Evolutionary conservation across 2,329 filamentous ascomycete genomes (phyloP).

Genomic region (Colletotrichum sublineola): DNA sequence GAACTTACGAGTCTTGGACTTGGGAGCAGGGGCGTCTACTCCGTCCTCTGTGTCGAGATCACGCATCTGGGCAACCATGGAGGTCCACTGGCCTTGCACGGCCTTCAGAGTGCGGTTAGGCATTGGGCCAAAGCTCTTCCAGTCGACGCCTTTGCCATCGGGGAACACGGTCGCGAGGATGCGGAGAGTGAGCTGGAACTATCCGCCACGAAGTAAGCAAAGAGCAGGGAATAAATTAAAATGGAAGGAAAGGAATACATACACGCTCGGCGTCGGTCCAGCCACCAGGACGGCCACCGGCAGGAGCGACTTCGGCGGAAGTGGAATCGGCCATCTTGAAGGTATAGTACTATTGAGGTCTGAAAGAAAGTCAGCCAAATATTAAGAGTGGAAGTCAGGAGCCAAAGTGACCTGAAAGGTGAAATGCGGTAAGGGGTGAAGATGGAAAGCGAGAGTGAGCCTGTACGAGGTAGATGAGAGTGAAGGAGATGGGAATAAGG

Average conservation of each 20-base stretch:
- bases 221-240: neutral
- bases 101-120: conserved; percentile 55
- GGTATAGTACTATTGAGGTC: neutral
- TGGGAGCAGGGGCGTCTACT: conserved; percentile 22
- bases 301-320: conserved; percentile 43
- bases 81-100: conserved; percentile 54
- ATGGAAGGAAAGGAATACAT: conserved; percentile 11
- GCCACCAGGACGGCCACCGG: conserved; percentile 28
- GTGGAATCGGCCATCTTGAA: conserved; percentile 46
- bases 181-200: conserved; percentile 54
- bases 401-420: neutral
- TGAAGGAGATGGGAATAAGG: neutral
- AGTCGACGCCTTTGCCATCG: conserved; percentile 51
- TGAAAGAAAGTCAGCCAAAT: neutral
- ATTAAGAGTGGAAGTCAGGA: neutral
- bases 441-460: neutral
- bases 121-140: conserved; percentile 51
- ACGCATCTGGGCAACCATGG: conserved; percentile 52
- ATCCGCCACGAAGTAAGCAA: neutral
- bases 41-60: conserved; percentile 50
- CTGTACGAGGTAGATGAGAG: neutral
- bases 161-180: conserved; percentile 52
- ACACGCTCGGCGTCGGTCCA: conserved; percentile 57
- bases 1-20: conserved; percentile 35
- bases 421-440: neutral